Base-by-base conservation (phyloP, 306 rosid genomes). In the Lathyrus oleraceus region DNA sequence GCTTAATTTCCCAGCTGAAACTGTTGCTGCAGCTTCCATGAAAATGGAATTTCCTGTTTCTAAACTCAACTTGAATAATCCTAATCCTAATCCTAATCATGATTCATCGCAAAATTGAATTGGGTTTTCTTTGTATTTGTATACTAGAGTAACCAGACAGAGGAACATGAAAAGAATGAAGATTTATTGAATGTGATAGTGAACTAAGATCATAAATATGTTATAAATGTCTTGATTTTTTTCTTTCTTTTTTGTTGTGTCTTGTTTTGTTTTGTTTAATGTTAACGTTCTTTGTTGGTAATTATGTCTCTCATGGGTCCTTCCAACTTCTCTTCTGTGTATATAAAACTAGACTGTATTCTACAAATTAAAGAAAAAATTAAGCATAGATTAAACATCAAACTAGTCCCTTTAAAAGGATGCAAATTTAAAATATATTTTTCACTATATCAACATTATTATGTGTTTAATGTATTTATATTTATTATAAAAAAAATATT, bases 1-100 rank as follows among this genome's bases (percentile, higher is more conserved):
- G 62, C 92, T 92, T 1, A 92, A 92, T 71, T 92, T 92, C 42
- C 96, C 98, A 2, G 71, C 85, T 27, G 84, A 86, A 35, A 58
- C 83, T 60, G 85, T 81, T 17, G 88, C 85, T 8, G 81, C 89
- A 0, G 51, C 79, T 6, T 69, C 85, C 13, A 42, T 54, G 48
- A 39, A 78, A 2, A 44, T 71, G n/a, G 65, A 82, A 6, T 45
- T 76, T n/a, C 54, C 77, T 28, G 49, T 43, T 20, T 74, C 52
- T 8, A 11, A 13, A 57, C 44, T 68, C 10, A 61, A 71, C 25
- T 56, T 11, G 32, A 74, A 25, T 13, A 39, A 40, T 19, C 13
- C 5, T n/a, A 32, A 32, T 32, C 28, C 28, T 25, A 25, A 25
- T 25, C 36, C 6, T 32, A 6, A 32, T 32, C 8, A 32, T 32